Percentiles rank a stretch among this genome's conserved stretches.
These are phyloP conservation scores for Penicillium herquei DNA, from an alignment of 495 filamentous ascomycete genomes.

Conservation along the genomic window DNA sequence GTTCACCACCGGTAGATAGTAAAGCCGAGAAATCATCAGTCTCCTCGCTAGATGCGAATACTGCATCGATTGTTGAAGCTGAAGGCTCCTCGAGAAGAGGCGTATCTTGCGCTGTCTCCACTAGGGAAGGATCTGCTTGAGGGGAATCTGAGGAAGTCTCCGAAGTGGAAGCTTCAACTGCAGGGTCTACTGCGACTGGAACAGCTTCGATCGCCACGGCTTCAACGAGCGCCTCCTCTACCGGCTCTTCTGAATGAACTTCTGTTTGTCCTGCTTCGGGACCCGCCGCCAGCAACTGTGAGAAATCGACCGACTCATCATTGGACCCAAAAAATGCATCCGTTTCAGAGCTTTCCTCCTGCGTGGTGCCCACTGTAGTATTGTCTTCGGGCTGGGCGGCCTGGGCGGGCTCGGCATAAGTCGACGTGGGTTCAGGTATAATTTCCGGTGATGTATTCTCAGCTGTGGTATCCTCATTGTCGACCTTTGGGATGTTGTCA, in stretches of 20 bases:
- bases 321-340: background rate
- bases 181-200: background rate
- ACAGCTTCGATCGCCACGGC: background rate
- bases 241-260: background rate
- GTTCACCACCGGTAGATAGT: background rate
- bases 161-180: background rate
- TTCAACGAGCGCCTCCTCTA: background rate
- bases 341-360: background rate
- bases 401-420: background rate
- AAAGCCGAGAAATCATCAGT: slow-evolving; percentile 5
- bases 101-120: background rate
- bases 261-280: background rate
- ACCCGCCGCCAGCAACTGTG: background rate
- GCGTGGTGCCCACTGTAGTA: background rate
- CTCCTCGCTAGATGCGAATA: slow-evolving; percentile 2
- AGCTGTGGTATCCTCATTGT: background rate
- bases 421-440: background rate
- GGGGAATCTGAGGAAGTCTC: background rate
- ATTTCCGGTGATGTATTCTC: background rate
- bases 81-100: background rate
- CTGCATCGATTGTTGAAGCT: background rate
- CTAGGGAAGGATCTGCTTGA: background rate
- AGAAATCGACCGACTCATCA: background rate
- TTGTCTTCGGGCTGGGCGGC: background rate
- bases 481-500: background rate